These are phyloP conservation scores for Geosmithia flava DNA, from an alignment of 2,329 filamentous ascomycete species.

Conservation along the genomic window DNA sequence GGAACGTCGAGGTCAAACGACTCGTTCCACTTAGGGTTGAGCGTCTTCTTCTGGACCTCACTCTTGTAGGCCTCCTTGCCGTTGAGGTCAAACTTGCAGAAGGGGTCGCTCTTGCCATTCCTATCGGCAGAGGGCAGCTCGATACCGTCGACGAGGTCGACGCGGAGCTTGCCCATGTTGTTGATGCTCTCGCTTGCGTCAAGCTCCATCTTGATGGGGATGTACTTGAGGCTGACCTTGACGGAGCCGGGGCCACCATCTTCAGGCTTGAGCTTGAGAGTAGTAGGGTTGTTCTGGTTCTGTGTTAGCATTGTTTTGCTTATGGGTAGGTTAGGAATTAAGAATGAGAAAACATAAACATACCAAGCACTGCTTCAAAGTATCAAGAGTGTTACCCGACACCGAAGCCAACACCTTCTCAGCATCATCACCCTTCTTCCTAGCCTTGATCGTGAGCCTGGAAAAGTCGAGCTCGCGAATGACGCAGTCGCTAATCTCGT, in stretches of 20 bases:
- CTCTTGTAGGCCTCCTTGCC: constrained; percentile 89
- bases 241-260: constrained; percentile 57
- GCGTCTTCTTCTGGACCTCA: constrained; percentile 91
- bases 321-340: background rate
- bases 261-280: constrained; percentile 65
- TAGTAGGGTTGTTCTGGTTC: constrained; percentile 71
- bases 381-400: constrained; percentile 73
- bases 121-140: constrained; percentile 89
- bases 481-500: constrained; percentile 91
- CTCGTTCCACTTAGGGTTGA: constrained; percentile 92
- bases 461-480: constrained; percentile 97
- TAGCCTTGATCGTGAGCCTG: constrained; percentile 74
- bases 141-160: constrained; percentile 79
- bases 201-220: constrained; percentile 86
- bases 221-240: constrained; percentile 86
- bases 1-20: constrained; percentile 77
- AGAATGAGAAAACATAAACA: constrained; percentile 15
- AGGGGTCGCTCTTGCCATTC: constrained; percentile 95
- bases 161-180: constrained; percentile 90
- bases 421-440: constrained; percentile 66
- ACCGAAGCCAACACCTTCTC: constrained; percentile 73
- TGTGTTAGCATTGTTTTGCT: background rate
- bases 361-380: constrained; percentile 77
- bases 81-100: constrained; percentile 87
- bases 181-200: constrained; percentile 96